Conservation (phyloP, 345 rosid genomes). For the Sisymbrium altissimum region DNA sequence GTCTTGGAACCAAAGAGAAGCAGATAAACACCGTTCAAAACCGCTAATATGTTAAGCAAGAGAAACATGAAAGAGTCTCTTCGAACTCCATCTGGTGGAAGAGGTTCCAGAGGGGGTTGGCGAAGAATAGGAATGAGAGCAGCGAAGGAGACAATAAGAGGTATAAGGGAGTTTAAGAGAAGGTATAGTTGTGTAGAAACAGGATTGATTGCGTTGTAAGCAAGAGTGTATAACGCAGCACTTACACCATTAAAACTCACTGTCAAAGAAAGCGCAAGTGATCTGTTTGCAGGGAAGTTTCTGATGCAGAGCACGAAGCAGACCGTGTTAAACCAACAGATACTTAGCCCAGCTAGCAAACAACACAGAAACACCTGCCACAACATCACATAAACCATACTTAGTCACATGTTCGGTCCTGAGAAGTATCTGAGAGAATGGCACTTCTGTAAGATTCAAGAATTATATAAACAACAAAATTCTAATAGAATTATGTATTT, state of each 20-base stretch:
- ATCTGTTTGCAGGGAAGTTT: conserved; percentile 67
- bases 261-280: conserved; percentile 88
- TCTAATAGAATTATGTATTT: neutral
- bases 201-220: conserved; percentile 63
- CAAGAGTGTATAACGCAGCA: conserved; percentile 85
- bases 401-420: neutral
- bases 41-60: conserved; percentile 62
- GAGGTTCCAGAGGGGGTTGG: conserved; percentile 78
- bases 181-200: conserved; percentile 60
- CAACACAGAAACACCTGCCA: conserved; percentile 81
- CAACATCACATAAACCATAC: neutral
- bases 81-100: conserved; percentile 59
- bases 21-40: conserved; percentile 75
- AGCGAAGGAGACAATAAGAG: conserved; percentile 55
- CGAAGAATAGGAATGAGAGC: conserved; percentile 81
- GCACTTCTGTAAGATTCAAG: neutral
- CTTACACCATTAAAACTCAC: conserved; percentile 92
- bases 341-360: conserved; percentile 84
- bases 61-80: conserved; percentile 79
- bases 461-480: neutral
- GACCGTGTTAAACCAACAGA: conserved; percentile 98
- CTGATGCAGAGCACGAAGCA: conserved; percentile 88
- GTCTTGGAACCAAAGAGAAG: conserved; percentile 58
- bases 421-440: neutral
- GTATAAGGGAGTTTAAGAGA: conserved; percentile 63